Conservation (phyloP, 225 moss, liverwort and hornwort genomes). For the Thuidium tamariscinum region DNA sequence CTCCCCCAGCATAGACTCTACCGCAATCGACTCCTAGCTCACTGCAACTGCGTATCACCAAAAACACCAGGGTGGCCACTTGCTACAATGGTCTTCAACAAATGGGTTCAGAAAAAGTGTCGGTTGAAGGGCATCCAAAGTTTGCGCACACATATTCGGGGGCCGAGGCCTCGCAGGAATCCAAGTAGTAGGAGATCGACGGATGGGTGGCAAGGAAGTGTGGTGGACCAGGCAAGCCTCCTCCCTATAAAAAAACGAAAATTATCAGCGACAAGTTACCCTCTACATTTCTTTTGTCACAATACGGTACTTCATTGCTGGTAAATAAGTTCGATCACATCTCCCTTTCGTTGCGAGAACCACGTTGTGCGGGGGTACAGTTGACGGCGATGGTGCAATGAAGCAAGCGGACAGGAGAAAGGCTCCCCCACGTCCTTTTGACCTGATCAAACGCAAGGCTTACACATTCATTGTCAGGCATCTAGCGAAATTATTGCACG, state of each 20-base stretch:
- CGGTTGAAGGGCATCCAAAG: conserved; percentile 6
- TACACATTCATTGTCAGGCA: conserved; percentile 22
- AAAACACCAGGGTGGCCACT: neutral
- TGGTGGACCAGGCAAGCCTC: neutral
- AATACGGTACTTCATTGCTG: neutral
- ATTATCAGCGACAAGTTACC: neutral
- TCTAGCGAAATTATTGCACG: conserved; percentile 35
- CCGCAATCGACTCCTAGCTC: neutral
- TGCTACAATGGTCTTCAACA: neutral
- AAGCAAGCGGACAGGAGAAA: neutral
- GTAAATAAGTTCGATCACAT: neutral
- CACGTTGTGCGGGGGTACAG: neutral
- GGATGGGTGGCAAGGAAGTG: neutral
- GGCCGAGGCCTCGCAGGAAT: neutral
- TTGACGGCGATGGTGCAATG: neutral
- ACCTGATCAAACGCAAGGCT: conserved; percentile 13
- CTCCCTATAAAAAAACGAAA: neutral
- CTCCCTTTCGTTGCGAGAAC: neutral
- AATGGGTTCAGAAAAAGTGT: neutral
- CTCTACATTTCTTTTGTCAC: neutral
- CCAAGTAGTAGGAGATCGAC: neutral
- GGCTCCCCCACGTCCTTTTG: neutral
- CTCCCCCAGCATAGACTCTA: neutral
- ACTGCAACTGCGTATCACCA: neutral
- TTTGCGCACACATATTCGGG: neutral